These are phyloP conservation scores for Uromyces viciae-fabae DNA, from an alignment of 1,284 basidiomycete species.

Conservation along the genomic window DNA sequence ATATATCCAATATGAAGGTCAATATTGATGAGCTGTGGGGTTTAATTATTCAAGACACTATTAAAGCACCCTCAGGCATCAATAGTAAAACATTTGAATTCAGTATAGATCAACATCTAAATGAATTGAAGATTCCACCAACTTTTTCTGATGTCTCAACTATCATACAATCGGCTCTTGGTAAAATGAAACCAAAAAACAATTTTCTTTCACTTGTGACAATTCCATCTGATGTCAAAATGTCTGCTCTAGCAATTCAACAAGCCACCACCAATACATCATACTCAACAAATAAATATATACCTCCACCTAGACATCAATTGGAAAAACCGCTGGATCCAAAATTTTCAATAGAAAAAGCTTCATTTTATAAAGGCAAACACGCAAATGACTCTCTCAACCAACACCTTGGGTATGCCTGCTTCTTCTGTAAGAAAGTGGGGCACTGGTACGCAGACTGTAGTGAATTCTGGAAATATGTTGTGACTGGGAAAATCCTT, in stretches of 20 bases:
- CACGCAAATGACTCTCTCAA: not conserved
- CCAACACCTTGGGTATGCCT: not conserved
- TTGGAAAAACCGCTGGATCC: no score
- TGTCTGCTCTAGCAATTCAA: not conserved
- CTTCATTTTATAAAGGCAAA: not conserved
- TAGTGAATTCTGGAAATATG: not conserved
- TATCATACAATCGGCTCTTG: not conserved
- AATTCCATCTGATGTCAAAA: not conserved
- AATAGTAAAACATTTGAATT: not conserved
- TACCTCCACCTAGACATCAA: not conserved
- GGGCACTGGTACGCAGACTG: conserved; percentile 6
- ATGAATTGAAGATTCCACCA: not conserved
- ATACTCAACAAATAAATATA: not conserved
- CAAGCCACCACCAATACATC: not conserved
- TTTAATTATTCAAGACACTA: not conserved
- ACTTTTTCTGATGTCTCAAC: not conserved
- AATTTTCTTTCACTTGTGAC: not conserved
- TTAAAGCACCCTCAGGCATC: not conserved
- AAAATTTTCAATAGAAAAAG: conserved; percentile 4
- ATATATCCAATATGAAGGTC: not conserved
- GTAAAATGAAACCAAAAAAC: not conserved
- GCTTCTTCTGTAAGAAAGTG: not conserved
- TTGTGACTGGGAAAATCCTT: not conserved
- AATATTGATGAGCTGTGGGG: not conserved
- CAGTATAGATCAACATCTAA: not conserved